Evolutionary conservation across 495 filamentous ascomycete species (phyloP), one percentile per base, ranked within the genome.

Genomic region (Annulohypoxylon stygium): DNA sequence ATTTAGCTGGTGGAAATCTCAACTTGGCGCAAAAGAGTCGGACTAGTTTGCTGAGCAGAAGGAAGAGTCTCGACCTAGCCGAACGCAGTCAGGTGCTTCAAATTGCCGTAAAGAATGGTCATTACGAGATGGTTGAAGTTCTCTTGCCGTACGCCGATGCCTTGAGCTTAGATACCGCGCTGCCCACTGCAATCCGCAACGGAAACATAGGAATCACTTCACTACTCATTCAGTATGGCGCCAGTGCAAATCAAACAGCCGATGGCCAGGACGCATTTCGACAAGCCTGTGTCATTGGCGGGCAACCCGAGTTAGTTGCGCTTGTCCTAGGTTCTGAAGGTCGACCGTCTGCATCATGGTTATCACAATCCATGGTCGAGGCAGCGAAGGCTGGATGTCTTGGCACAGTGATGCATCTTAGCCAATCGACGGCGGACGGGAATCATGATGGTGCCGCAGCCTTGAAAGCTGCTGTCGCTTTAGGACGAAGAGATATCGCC

Each of bases 41-140:
- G 45, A 80, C 82, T 11, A 78, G 76, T 57, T 63, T 86, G 8
- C 75, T 86, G 9, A 80, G 74, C 37, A 71, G 84, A 60, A 79
- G 81, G 61, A 82, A 73, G 59, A 86, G 84, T 71, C 47, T 83
- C n/a, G 83, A 86, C 37, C 62, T 84, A 51, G 73, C 72, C 0
- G 81, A 85, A 58, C 79, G 80, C 47, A 83, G 82, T 65, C 77
- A 81, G 16, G 70, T 86, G 2, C 70, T 86, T 37, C 79, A 83
- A 30, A 83, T 79, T 43, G 84, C 84, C 5, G 80, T 86, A 48
- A 73, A 82, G 62, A 84, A 83, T 47, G 77, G 75, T 1, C 83
- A 86, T 16, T 39, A 69, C 23, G 84, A 86, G 41, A 86, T 86
- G 84, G 77, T 86, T 34, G 78, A 83, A 43, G 78, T 86, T 12